Conservation (phyloP, 2,329 filamentous ascomycete genomes). For the Colletotrichum agaves region DNA sequence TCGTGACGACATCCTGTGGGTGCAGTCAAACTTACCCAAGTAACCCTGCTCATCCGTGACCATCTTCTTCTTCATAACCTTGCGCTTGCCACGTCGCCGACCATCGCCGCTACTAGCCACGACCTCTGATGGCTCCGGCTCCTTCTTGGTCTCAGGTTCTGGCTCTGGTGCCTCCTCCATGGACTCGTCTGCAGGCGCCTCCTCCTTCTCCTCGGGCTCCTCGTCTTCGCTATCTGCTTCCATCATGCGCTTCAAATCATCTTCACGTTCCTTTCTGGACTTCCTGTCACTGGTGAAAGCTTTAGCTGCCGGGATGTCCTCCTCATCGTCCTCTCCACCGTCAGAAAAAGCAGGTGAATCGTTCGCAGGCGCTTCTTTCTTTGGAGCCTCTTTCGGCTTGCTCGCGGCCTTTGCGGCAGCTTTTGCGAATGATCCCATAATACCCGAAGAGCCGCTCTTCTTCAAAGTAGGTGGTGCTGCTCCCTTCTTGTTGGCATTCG, state of each 20-base stretch:
- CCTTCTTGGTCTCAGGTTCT: slow-evolving; percentile 49
- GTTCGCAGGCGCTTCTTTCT: slow-evolving; percentile 20
- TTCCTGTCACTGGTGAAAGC: slow-evolving; percentile 48
- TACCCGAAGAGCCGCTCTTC: slow-evolving; percentile 64
- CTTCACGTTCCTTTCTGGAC: slow-evolving; percentile 71
- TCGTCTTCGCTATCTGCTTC: slow-evolving; percentile 72
- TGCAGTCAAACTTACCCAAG: slow-evolving; percentile 69
- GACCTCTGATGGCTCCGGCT: slow-evolving; percentile 59
- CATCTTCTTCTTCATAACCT: slow-evolving; percentile 88
- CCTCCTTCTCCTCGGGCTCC: slow-evolving; percentile 67
- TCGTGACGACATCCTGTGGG: background rate
- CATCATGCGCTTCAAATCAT: slow-evolving; percentile 79
- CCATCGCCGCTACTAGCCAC: slow-evolving; percentile 66
- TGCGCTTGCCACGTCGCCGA: slow-evolving; percentile 78
- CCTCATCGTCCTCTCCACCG: slow-evolving; percentile 63
- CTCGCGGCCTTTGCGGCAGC: slow-evolving; percentile 48
- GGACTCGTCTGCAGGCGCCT: slow-evolving; percentile 51
- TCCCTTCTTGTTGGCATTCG: slow-evolving; percentile 53
- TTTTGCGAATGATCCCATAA: slow-evolving; percentile 86
- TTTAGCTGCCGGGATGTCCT: slow-evolving; percentile 58
- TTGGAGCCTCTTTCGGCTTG: slow-evolving; percentile 23
- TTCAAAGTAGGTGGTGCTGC: slow-evolving; percentile 57
- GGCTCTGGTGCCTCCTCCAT: slow-evolving; percentile 54
- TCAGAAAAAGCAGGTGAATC: slow-evolving; percentile 58
- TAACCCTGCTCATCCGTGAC: slow-evolving; percentile 91